Conservation (phyloP, 768 basidiomycete genomes). For the Hysterangium stoloniferum region DNA sequence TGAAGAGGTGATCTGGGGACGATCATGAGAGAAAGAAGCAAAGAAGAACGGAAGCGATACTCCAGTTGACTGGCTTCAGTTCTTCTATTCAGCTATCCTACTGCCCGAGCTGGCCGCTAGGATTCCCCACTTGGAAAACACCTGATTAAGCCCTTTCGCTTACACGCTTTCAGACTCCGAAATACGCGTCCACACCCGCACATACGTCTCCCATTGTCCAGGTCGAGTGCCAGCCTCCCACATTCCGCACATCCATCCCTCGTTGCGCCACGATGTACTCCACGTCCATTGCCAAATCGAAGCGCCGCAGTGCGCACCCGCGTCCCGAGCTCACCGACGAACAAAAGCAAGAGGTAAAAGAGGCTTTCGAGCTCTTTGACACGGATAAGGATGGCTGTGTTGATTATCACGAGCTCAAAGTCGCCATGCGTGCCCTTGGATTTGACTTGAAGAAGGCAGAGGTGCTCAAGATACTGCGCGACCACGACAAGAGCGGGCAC, state of each 20-base stretch:
- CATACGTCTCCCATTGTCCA: background rate
- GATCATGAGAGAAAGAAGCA: too few relatives aligned
- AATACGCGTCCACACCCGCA: slow-evolving; percentile 1
- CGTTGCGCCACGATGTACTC: slow-evolving; percentile 40
- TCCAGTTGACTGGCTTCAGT: too few relatives aligned
- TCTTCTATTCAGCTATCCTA: too few relatives aligned
- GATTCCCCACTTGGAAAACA: too few relatives aligned
- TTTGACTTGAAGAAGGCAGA: slow-evolving; percentile 99
- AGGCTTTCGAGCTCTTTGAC: slow-evolving; percentile 98
- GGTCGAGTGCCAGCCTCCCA: background rate
- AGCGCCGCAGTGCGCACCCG: slow-evolving; percentile 59
- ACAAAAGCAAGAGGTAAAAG: slow-evolving; percentile 93
- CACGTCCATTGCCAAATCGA: slow-evolving; percentile 62
- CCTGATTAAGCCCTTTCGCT: too few relatives aligned
- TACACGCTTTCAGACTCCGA: slow-evolving; percentile 8
- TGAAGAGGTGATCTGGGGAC: too few relatives aligned
- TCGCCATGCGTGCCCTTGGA: slow-evolving; percentile 95
- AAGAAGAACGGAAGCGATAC: too few relatives aligned
- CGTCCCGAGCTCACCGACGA: slow-evolving; percentile 84
- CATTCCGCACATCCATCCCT: background rate
- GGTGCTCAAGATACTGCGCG: slow-evolving; percentile 87
- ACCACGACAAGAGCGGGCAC: slow-evolving; percentile 78
- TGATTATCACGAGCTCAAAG: slow-evolving; percentile 98
- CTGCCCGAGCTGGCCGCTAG: too few relatives aligned
- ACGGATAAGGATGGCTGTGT: slow-evolving; percentile 95